Percentiles rank a stretch among this genome's conserved stretches.
These are phyloP conservation scores for Torulaspora microellipsoides DNA, from an alignment of 805 yeast genomes.

Conservation along the genomic window DNA sequence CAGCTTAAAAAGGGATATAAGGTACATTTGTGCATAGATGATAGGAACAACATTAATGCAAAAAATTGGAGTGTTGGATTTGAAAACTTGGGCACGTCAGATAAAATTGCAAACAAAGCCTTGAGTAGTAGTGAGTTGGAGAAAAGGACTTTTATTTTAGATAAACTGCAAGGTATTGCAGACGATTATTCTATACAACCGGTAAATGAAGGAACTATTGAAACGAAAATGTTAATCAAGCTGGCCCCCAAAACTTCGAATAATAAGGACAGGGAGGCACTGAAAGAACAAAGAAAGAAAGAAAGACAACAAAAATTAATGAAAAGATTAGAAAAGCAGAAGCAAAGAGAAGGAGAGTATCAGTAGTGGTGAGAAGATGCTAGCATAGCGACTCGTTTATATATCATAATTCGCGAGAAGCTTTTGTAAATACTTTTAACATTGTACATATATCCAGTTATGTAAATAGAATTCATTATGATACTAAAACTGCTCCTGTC, in stretches of 20 bases:
- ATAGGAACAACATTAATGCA: constrained; percentile 27
- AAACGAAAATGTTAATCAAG: constrained; percentile 30
- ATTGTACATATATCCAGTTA: constrained; percentile 2
- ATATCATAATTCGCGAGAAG: too few species aligned
- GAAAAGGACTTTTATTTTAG: constrained; percentile 35
- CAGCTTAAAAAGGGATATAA: constrained; percentile 43
- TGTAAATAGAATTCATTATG: constrained; percentile 7
- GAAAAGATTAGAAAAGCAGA: constrained; percentile 24
- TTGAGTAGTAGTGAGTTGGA: constrained; percentile 33
- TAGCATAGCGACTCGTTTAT: too few species aligned
- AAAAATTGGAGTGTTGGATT: constrained; percentile 29
- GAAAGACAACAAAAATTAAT: constrained; percentile 36
- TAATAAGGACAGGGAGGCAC: constrained; percentile 28
- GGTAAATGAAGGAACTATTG: constrained; percentile 30
- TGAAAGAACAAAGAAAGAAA: constrained; percentile 33
- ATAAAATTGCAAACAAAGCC: constrained; percentile 6
- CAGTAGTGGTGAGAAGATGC: too few species aligned
- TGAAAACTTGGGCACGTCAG: constrained; percentile 13
- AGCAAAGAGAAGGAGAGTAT: constrained; percentile 2
- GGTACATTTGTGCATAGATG: constrained; percentile 41
- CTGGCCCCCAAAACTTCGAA: constrained; percentile 19
- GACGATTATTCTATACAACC: constrained; percentile 25
- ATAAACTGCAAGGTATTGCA: constrained; percentile 27
- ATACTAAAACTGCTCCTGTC: constrained; percentile 32
- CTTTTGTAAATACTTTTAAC: constrained; percentile 1